Conservation (phyloP, 148 eudicot species). For the Euryodendron excelsum region DNA sequence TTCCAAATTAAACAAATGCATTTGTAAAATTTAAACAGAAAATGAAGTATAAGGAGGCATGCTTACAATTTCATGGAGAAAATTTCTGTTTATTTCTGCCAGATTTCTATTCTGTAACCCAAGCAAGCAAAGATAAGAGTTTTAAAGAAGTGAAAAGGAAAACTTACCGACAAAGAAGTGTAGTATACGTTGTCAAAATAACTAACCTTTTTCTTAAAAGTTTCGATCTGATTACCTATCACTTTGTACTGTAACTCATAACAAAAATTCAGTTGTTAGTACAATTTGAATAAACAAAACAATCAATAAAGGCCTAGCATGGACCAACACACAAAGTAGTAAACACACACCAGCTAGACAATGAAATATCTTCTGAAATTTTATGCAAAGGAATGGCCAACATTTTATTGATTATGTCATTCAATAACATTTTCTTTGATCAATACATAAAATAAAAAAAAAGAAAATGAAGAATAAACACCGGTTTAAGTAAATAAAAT, state of each 20-base stretch:
- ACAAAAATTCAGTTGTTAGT: not conserved
- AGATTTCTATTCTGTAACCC: constrained; percentile 51
- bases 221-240: constrained; percentile 46
- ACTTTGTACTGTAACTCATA: constrained; percentile 47
- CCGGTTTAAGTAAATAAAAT: not conserved
- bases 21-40: not conserved
- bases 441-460: too few relatives aligned
- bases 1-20: not conserved
- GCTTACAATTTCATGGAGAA: constrained; percentile 66
- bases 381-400: not conserved
- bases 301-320: not conserved
- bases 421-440: not conserved
- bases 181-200: too few relatives aligned
- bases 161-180: not conserved
- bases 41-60: not conserved
- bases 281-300: not conserved
- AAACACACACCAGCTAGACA: not conserved
- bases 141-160: not conserved
- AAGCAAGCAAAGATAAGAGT: not conserved
- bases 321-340: not conserved
- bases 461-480: not conserved
- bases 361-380: not conserved
- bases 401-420: not conserved
- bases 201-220: constrained; percentile 70
- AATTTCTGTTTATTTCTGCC: constrained; percentile 47